These are phyloP conservation scores for Neoarthrinium moseri DNA, from an alignment of 2,329 filamentous ascomycete genomes.

Conservation along the genomic window DNA sequence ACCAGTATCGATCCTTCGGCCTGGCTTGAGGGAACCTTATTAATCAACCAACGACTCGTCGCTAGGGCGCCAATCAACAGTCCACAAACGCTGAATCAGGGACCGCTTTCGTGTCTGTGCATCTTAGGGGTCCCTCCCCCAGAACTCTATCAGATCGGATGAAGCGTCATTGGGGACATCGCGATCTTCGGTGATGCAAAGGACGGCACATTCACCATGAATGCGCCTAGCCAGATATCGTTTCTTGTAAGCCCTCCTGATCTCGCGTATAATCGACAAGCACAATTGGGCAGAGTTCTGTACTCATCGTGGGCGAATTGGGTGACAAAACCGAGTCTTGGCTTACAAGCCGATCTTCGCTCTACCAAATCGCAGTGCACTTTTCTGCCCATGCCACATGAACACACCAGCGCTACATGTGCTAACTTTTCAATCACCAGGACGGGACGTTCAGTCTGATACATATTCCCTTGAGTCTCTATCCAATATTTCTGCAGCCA, in stretches of 20 bases:
- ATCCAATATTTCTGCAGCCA: constrained; percentile 77
- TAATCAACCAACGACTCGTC: too few species aligned
- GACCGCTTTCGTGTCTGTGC: constrained; percentile 19
- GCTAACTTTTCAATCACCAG: constrained; percentile 43
- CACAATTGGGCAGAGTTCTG: too few species aligned
- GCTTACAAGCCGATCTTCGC: too few species aligned
- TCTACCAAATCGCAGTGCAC: too few species aligned
- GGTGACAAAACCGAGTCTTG: too few species aligned
- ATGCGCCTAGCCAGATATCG: constrained; percentile 29
- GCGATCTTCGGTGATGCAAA: constrained; percentile 9
- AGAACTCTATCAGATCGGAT: constrained; percentile 18
- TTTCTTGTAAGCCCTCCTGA: constrained; percentile 35
- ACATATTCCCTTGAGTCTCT: constrained; percentile 80
- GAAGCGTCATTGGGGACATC: neutral
- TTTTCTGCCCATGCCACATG: too few species aligned
- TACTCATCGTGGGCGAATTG: too few species aligned
- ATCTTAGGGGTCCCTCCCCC: constrained; percentile 20
- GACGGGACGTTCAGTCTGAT: constrained; percentile 85
- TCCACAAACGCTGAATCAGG: neutral
- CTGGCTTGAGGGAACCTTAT: too few species aligned
- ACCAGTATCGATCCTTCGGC: too few species aligned
- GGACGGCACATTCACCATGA: constrained; percentile 22
- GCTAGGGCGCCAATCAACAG: too few species aligned
- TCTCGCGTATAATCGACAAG: too few species aligned
- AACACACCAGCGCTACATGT: too few species aligned